Percentiles rank a stretch among this genome's conserved stretches.
phyloP scores from a whole-genome alignment of 345 rosid genomes.

The Kernera saxatilis region DNA sequence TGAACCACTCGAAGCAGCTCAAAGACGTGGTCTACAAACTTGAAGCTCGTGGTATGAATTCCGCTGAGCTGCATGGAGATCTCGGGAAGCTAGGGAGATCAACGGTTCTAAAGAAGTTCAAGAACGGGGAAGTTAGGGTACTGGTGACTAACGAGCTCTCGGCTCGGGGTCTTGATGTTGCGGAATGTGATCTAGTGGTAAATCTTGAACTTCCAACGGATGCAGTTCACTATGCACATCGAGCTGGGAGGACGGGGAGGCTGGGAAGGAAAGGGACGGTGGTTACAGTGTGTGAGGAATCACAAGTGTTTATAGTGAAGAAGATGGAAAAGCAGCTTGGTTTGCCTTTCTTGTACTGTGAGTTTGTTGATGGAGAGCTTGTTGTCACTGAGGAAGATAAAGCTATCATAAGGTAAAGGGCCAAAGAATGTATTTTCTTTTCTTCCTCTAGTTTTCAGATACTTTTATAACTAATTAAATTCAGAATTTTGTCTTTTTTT shows the following conservation, averaged over 20 bases:
- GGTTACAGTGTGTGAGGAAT: constrained; percentile 76
- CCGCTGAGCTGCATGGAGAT: constrained; percentile 85
- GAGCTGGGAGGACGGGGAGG: constrained; percentile 86
- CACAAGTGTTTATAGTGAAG: constrained; percentile 78
- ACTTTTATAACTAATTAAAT: not conserved
- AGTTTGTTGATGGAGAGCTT: constrained; percentile 81
- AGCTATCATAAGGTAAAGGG: constrained; percentile 27
- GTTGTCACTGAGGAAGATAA: constrained; percentile 48
- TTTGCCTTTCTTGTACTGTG: constrained; percentile 56
- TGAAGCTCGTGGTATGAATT: constrained; percentile 78
- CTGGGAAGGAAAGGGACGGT: constrained; percentile 88
- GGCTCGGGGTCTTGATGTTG: constrained; percentile 87
- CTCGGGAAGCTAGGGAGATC: constrained; percentile 95
- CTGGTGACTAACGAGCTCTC: constrained; percentile 91
- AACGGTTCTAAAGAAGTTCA: constrained; percentile 72
- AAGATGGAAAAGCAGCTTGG: constrained; percentile 87
- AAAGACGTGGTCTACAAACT: constrained; percentile 90
- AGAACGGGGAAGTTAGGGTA: constrained; percentile 75
- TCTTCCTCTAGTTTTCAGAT: not conserved
- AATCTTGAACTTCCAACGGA: constrained; percentile 82
- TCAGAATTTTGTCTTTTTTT: not conserved
- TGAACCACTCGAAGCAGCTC: constrained; percentile 84
- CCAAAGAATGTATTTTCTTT: not conserved
- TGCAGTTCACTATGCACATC: constrained; percentile 76
- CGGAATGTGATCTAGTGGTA: constrained; percentile 88